Evolutionary conservation across 2,329 filamentous ascomycete species (phyloP), one percentile per base, ranked within the genome.

Genomic region (Exophiala alcalophila): DNA sequence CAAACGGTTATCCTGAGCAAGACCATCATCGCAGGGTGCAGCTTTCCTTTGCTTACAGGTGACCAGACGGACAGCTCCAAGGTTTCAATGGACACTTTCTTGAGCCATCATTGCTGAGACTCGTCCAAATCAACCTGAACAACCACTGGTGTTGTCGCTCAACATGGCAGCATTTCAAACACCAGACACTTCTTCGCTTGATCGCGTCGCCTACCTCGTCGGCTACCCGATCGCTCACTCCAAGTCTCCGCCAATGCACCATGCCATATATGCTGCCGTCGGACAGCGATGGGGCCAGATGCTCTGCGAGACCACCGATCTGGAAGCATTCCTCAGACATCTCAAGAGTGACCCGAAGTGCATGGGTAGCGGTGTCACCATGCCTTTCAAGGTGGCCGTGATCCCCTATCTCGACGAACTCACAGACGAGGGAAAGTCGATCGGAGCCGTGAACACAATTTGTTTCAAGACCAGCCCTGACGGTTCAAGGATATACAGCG

Each of bases 361-460:
- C 40, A 61, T 68, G 77, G 82, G 83, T 40, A 78, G 82, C 15
- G 80, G 83, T 3, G 80, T 91, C 25, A 91, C 86, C 14, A 92
- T 91, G 54, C 86, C 86, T 0, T 81, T 87, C 70, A 91, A 92
- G 64, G 78, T 91, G 18, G 73, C 79, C 55, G 87, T 91, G 59
- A 77, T 90, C 47, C 72, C 78, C 0, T 73, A 86, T 54, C 74
- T 91, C 6, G 85, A 91, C 58, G 77, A 81, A 40, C 69, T 90
- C 25, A 88, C 84, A 5, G 74, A 79, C 15, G 84, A 89, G 64
- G 85, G 80, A 54, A 74, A 76, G 35, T 80, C 82, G 24, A 82
- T 89, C 15, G 85, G 86, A 33, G 86, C 86, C 36, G 83, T 84
- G 64, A 91, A 92, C 70, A 92, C 86, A 1, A 74, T 91, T 38